Base-by-base conservation (phyloP, 169 alveolate genomes). In the Eimeria necatrix region DNA sequence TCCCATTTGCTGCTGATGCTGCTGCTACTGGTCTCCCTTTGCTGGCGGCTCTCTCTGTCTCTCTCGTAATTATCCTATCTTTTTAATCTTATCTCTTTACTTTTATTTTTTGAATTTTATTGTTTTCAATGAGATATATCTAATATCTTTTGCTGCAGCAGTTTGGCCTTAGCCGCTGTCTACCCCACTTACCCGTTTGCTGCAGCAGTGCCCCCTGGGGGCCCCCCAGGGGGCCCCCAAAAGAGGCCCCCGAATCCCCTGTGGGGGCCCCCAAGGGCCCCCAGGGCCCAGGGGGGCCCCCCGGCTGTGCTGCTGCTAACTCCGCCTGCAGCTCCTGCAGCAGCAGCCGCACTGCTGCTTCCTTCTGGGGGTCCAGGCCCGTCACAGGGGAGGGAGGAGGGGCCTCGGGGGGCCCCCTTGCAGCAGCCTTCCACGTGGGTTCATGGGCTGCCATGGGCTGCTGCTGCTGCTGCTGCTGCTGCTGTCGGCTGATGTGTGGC, bases 331-430 rank as follows among this genome's bases (percentile, higher is more conserved):
- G 61, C 41, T 76, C 87, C 46, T 76, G 59, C 71, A 80, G 89
- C 89, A 49, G 70, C 70, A 16, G 71, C 48, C 41, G 70, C 70
- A 49, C 71, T 20, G 61, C 89, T 20, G 48, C 71, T 24, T 49
- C 71, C 52, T 80, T 80, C 87, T 32, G 8, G 22, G 87, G 87
- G 12, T 41, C 61, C 59, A 76, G 22, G 87, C 87, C 87, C 61
- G 22, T 46, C 32, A 76, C 26, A 41, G 87, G 87, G 52, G 83
- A 71, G 56, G 83, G 52, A 46, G 87, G 61, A 32, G 87, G 64
- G 64, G 20, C 64, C 64, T 14, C 14, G 8, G 64, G 64, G 20
- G 14, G 8, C 87, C 64, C 87, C 24, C 3, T 61, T 18, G 26
- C 87, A 20, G n/a, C 87, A 46, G 9, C 56, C 41, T 41, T 32